Conservation (phyloP, 2,329 filamentous ascomycete genomes). For the Pseudogymnoascus sp. region DNA sequence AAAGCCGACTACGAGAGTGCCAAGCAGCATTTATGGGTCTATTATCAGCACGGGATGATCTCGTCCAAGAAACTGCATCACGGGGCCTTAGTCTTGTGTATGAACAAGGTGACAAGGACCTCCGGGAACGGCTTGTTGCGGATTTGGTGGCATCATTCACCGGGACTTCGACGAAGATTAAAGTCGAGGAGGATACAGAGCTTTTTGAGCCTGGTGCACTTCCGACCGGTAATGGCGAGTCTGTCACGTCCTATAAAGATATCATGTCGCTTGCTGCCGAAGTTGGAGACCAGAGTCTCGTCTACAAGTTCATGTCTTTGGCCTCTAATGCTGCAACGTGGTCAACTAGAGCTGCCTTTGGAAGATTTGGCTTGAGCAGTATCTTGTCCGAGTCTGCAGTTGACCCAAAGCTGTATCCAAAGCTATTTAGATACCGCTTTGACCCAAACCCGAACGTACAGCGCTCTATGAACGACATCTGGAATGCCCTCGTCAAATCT, state of each 20-base stretch:
- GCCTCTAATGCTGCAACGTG: slow-evolving; percentile 94
- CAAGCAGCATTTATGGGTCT: slow-evolving; percentile 85
- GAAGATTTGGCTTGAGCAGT: slow-evolving; percentile 82
- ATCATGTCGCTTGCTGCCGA: slow-evolving; percentile 94
- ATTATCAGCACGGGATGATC: slow-evolving; percentile 79
- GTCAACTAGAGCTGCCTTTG: slow-evolving; percentile 95
- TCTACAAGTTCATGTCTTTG: slow-evolving; percentile 97
- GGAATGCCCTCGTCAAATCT: slow-evolving; percentile 92
- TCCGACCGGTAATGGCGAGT: slow-evolving; percentile 81
- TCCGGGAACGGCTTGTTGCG: slow-evolving; percentile 76
- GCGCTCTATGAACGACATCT: slow-evolving; percentile 94
- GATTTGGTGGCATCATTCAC: slow-evolving; percentile 88
- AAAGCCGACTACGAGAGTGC: slow-evolving; percentile 65
- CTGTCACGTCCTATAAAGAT: slow-evolving; percentile 93
- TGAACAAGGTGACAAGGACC: slow-evolving; percentile 73
- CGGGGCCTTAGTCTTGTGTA: slow-evolving; percentile 88
- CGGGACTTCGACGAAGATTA: slow-evolving; percentile 59
- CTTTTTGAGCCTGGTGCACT: slow-evolving; percentile 86
- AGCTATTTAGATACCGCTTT: slow-evolving; percentile 88
- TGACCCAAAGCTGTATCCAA: slow-evolving; percentile 91
- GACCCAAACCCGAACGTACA: slow-evolving; percentile 92
- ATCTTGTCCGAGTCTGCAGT: slow-evolving; percentile 82
- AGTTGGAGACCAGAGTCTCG: slow-evolving; percentile 89
- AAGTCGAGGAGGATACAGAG: slow-evolving; percentile 80
- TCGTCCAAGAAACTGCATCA: slow-evolving; percentile 93